Evolutionary conservation across 2,329 filamentous ascomycete species (phyloP).

Genomic region (Verticillium nonalfalfae): DNA sequence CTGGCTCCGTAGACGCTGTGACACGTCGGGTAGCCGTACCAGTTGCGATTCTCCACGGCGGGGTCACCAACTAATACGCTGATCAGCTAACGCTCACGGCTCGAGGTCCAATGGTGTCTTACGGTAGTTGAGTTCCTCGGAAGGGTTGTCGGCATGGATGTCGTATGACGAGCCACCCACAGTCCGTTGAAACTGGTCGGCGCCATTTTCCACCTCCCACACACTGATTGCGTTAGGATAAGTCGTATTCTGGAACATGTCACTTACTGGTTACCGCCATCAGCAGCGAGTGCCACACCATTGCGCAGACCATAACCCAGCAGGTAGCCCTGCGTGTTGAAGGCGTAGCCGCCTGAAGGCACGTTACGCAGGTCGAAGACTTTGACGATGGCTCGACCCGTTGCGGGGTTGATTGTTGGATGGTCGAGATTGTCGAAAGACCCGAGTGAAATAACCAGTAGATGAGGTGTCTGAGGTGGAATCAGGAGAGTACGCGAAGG

Average conservation of each 20-base stretch:
- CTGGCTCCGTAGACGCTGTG: slow-evolving; percentile 23
- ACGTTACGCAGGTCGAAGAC: slow-evolving; percentile 30
- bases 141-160: slow-evolving; percentile 55
- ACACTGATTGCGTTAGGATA: slow-evolving; percentile 13
- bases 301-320: slow-evolving; percentile 47
- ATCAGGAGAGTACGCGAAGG: slow-evolving; percentile 29
- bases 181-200: slow-evolving; percentile 44
- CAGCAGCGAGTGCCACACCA: slow-evolving; percentile 52
- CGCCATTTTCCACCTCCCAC: slow-evolving; percentile 47
- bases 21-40: slow-evolving; percentile 57
- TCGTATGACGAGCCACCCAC: slow-evolving; percentile 36
- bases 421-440: slow-evolving; percentile 32
- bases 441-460: slow-evolving; percentile 30
- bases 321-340: slow-evolving; percentile 30
- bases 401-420: slow-evolving; percentile 21
- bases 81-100: background rate
- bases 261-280: slow-evolving; percentile 25
- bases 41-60: slow-evolving; percentile 18
- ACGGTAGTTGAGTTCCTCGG: slow-evolving; percentile 60
- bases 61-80: slow-evolving; percentile 19
- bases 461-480: slow-evolving; percentile 25
- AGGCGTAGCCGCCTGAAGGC: slow-evolving; percentile 27
- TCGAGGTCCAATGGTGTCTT: slow-evolving; percentile 4
- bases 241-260: background rate
- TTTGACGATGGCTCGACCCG: slow-evolving; percentile 32